Evolutionary conservation across 768 basidiomycete species (phyloP).

Genomic region (Amanita muscaria): DNA sequence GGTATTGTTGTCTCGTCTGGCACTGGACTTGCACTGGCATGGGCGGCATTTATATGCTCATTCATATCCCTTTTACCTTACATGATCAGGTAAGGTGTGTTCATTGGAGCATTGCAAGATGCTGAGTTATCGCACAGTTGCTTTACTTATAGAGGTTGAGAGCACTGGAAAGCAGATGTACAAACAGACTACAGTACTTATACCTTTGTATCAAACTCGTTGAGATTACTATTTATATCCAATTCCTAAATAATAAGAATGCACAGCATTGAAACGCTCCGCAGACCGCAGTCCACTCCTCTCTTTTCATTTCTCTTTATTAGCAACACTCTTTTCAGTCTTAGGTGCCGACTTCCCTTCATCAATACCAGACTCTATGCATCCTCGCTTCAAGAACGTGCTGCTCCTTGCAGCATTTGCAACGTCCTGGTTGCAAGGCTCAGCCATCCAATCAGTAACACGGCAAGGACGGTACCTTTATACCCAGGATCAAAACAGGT

Average conservation of each 20-base stretch:
- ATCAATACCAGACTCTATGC: conserved; percentile 16
- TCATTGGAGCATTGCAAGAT: not conserved
- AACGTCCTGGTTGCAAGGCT: conserved; percentile 37
- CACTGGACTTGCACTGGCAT: conserved; percentile 53
- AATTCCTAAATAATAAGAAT: no score
- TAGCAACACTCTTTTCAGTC: conserved; percentile 2
- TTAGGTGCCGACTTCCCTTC: conserved; percentile 7
- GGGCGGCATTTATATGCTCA: conserved; percentile 68
- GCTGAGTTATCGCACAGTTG: conserved; percentile 37
- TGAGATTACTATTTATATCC: no score
- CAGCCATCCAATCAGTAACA: conserved; percentile 62
- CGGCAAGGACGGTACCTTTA: conserved; percentile 78
- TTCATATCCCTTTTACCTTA: conserved; percentile 63
- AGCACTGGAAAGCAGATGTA: no score
- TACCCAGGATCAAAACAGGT: conserved; percentile 61
- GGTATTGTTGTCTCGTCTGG: conserved; percentile 61
- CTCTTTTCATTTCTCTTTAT: no score
- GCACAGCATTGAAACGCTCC: no score
- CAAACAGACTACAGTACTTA: no score
- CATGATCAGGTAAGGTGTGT: conserved; percentile 54
- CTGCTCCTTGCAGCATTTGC: conserved; percentile 30
- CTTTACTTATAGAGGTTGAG: conserved; percentile 39
- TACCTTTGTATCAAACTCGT: no score
- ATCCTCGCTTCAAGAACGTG: conserved; percentile 19
- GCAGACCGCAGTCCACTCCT: no score